Evolutionary conservation across 2,329 filamentous ascomycete genomes (phyloP), one percentile per base, ranked within the genome.

Genomic region (Botryosphaeria dothidea): DNA sequence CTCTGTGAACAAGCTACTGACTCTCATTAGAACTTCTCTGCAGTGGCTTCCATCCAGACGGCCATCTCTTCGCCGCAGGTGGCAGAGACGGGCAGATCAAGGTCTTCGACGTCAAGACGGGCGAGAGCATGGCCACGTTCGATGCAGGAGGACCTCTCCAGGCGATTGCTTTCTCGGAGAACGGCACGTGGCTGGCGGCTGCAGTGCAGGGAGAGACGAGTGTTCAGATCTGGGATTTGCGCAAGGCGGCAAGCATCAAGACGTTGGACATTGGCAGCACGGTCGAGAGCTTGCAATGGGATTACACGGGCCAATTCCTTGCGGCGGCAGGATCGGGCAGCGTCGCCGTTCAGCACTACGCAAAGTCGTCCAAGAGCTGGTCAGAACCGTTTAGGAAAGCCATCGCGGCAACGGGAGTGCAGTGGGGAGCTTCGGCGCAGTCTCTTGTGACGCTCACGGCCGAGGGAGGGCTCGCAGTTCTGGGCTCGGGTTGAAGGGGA

Each of bases 291-390:
- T 84, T 97, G 68, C 84, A 85, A 56, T 99, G 93, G 93, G 95
- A 99, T 75, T 97, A 96, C 81, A 95, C 92, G 6, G 94, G 93
- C 48, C 94, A 97, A 78, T 99, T 91, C 81, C 83, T 99, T 62
- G 91, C 93, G 27, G 90, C 91, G 13, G 91, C 88, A 3, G 94
- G 94, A 6, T 85, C 90, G 3, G 88, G 90, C 49, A 93, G 93
- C 29, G 82, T 97, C 52, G 92, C 91, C 4, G 92, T 99, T 45
- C 92, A 95, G 77, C 91, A 96, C 73, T 99, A 96, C 79, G 85
- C 86, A 68, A 99, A 98, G 84, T 83, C 88, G 61, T 85, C 87
- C 67, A 99, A 97, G 85, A 84, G 86, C 65, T 99, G 95, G 95
- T 90, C 88, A 49, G 93, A 97, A 82, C 90, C 91, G 9, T 82